These are phyloP conservation scores for Clonostachys solani DNA, from an alignment of 2,329 filamentous ascomycete genomes.

Conservation along the genomic window DNA sequence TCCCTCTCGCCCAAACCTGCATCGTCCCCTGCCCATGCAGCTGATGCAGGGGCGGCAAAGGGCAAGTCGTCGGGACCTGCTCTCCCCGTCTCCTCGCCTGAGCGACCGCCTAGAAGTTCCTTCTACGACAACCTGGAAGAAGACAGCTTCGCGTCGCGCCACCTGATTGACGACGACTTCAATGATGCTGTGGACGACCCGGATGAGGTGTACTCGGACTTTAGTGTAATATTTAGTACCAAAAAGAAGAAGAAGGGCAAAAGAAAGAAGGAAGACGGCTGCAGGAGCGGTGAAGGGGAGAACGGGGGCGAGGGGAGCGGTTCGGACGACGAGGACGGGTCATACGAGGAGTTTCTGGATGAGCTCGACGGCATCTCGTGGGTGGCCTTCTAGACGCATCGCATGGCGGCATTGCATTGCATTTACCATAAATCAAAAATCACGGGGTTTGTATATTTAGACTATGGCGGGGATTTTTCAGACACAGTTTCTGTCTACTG, in stretches of 20 bases:
- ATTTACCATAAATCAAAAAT: no score
- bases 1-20: no score
- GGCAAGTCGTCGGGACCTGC: neutral
- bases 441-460: no score
- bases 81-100: constrained; percentile 23
- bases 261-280: constrained; percentile 7
- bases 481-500: no score
- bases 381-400: constrained; percentile 10
- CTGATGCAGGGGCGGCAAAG: no score
- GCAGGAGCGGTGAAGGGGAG: neutral
- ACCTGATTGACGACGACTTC: constrained; percentile 36
- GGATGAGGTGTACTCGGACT: constrained; percentile 51
- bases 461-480: no score
- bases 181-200: constrained; percentile 35
- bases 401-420: no score
- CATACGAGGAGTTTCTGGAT: constrained; percentile 51
- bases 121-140: constrained; percentile 29
- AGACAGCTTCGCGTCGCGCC: constrained; percentile 44
- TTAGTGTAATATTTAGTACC: constrained; percentile 44
- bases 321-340: constrained; percentile 28
- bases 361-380: constrained; percentile 52
- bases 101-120: constrained; percentile 17
- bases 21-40: no score
- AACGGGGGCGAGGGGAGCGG: constrained; percentile 11
- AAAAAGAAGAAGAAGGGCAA: constrained; percentile 18